phyloP scores from a whole-genome alignment of 106 monocot species.

The Acorus gramineus region DNA sequence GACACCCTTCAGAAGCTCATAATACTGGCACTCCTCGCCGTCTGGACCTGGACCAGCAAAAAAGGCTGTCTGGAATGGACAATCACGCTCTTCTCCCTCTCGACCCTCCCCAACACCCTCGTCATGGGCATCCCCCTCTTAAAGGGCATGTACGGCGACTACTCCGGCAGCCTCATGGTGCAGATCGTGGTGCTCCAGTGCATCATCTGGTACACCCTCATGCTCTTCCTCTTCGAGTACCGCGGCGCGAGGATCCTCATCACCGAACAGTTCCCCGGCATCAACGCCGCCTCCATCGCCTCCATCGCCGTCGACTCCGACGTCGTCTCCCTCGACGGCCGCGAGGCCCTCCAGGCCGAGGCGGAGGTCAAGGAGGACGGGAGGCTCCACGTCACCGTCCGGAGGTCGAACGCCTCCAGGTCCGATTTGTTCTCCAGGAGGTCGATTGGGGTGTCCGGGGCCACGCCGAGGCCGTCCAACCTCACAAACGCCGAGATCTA shows the following conservation, averaged over 20 bases:
- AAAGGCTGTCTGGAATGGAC: constrained; percentile 24
- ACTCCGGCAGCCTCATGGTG: constrained; percentile 78
- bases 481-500: constrained; percentile 99
- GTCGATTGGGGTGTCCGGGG: constrained; percentile 56
- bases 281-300: too few relatives aligned
- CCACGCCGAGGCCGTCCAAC: constrained; percentile 84
- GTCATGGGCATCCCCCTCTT: constrained; percentile 93
- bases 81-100: constrained; percentile 85
- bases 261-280: too few relatives aligned
- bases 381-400: constrained; percentile 65
- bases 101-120: constrained; percentile 93
- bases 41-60: constrained; percentile 10
- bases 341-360: constrained; percentile 54
- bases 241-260: constrained; percentile 49
- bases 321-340: constrained; percentile 71
- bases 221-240: constrained; percentile 55
- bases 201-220: constrained; percentile 94
- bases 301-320: constrained; percentile 55
- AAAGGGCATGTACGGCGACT: constrained; percentile 84
- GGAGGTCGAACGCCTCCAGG: constrained; percentile 74
- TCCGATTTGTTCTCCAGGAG: constrained; percentile 84
- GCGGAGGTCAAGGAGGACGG: constrained; percentile 62
- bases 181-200: constrained; percentile 94
- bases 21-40: constrained; percentile 7
- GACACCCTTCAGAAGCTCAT: constrained; percentile 22